Percentiles rank a stretch among this genome's conserved stretches.
These are phyloP conservation scores for Phialophora tarda DNA, from an alignment of 2,329 filamentous ascomycete genomes.

Conservation along the genomic window DNA sequence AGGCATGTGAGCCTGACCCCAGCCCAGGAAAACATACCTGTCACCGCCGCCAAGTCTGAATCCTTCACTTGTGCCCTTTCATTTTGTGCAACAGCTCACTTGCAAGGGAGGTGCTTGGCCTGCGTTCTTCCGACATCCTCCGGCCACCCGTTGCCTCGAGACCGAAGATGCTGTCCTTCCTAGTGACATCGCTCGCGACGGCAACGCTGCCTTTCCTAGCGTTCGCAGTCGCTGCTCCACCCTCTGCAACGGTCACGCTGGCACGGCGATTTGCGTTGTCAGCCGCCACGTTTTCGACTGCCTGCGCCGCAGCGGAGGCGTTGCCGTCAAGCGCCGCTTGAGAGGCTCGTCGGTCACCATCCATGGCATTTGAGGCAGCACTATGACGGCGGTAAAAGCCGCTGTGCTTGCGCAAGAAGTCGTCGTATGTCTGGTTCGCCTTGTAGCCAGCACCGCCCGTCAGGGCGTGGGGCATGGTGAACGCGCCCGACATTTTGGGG, in stretches of 20 bases:
- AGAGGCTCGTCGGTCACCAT: constrained; percentile 37
- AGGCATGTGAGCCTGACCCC: neutral
- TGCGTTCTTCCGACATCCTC: constrained; percentile 34
- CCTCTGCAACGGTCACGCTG: constrained; percentile 28
- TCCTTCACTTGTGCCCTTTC: constrained; percentile 31
- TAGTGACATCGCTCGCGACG: constrained; percentile 38
- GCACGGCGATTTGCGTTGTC: constrained; percentile 32
- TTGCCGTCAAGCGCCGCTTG: constrained; percentile 33
- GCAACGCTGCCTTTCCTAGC: constrained; percentile 38
- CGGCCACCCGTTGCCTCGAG: constrained; percentile 37
- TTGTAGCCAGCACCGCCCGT: constrained; percentile 40
- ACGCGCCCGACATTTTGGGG: constrained; percentile 37
- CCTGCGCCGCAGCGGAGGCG: constrained; percentile 30
- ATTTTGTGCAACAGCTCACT: constrained; percentile 38
- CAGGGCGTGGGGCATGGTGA: constrained; percentile 39
- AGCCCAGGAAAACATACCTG: neutral
- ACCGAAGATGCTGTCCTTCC: constrained; percentile 39
- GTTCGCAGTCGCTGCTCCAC: constrained; percentile 36
- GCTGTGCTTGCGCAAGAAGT: constrained; percentile 39
- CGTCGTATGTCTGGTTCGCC: constrained; percentile 38
- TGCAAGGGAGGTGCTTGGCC: constrained; percentile 37
- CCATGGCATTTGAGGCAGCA: constrained; percentile 37
- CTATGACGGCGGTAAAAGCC: constrained; percentile 39
- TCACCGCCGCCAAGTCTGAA: neutral
- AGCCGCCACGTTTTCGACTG: constrained; percentile 33